A percentile compares a stretch with the other conserved stretches of the same genome.
phyloP scores from a whole-genome alignment of 1,139 yeast species.

The Suhomyces kunorum region DNA sequence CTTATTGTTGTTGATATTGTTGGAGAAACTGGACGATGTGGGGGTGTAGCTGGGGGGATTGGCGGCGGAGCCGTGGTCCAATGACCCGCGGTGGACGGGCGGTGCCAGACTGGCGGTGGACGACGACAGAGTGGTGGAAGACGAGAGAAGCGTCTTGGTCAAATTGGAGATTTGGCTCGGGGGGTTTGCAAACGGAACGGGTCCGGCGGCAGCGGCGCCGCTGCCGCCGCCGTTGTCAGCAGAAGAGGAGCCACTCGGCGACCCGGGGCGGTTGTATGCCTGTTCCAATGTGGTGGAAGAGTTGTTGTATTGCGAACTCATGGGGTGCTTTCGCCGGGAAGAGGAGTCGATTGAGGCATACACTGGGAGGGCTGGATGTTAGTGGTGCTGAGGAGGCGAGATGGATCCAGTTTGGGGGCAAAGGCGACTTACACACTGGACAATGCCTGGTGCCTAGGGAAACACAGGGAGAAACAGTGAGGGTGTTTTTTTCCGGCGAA shows the following conservation, averaged over 20 bases:
- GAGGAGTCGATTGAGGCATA: neutral
- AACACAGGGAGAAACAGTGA: neutral
- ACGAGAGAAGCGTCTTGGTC: constrained; percentile 37
- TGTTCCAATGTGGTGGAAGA: constrained; percentile 11
- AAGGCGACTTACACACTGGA: constrained; percentile 2
- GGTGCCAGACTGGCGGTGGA: constrained; percentile 11
- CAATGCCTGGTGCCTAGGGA: neutral
- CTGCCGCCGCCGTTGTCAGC: constrained; percentile 1
- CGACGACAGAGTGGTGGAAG: constrained; percentile 14
- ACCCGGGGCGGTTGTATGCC: constrained; percentile 8
- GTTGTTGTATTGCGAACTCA: constrained; percentile 15
- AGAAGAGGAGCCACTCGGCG: constrained; percentile 6
- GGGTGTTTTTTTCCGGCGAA: constrained; percentile 4
- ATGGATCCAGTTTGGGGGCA: neutral
- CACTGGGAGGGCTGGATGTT: constrained; percentile 3
- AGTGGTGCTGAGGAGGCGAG: neutral
- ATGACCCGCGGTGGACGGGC: constrained; percentile 8
- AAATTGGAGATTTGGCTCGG: constrained; percentile 34
- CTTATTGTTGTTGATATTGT: constrained; percentile 8
- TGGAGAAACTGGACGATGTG: constrained; percentile 12
- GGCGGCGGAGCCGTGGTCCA: constrained; percentile 10
- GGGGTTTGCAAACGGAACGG: constrained; percentile 11
- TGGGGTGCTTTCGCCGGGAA: constrained; percentile 4
- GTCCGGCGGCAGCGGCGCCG: constrained; percentile 3
- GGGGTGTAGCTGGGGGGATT: constrained; percentile 14